These are phyloP conservation scores for Emergomyces pasteurianus DNA, from an alignment of 2,329 filamentous ascomycete genomes.

Conservation along the genomic window DNA sequence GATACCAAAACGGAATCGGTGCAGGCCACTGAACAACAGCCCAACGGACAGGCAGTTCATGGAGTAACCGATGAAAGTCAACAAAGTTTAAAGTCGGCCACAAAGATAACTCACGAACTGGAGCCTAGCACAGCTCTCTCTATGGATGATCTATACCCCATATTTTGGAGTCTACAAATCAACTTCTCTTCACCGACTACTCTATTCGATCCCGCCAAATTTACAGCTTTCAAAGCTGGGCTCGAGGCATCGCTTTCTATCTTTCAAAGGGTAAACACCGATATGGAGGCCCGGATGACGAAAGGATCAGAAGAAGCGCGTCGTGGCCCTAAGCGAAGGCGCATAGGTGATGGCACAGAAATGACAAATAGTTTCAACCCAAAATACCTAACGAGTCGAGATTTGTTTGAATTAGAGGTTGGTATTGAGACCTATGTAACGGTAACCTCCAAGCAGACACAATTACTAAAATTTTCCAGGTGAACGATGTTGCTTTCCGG, in stretches of 20 bases:
- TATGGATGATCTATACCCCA: constrained; percentile 65
- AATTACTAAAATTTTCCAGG: constrained; percentile 35
- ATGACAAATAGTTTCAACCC: constrained; percentile 75
- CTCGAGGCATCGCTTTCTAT: constrained; percentile 54
- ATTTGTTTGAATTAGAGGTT: constrained; percentile 91
- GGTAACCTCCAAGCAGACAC: constrained; percentile 13
- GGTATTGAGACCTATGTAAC: constrained; percentile 8
- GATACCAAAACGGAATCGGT: constrained; percentile 11
- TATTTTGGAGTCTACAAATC: constrained; percentile 89
- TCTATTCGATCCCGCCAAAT: constrained; percentile 60
- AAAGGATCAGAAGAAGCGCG: constrained; percentile 52
- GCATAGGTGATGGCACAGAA: constrained; percentile 48
- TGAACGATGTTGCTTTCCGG: constrained; percentile 88
- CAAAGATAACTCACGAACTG: constrained; percentile 2
- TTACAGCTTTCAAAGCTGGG: constrained; percentile 52
- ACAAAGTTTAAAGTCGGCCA: constrained; percentile 14
- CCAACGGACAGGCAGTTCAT: not conserved
- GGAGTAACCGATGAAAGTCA: constrained; percentile 5
- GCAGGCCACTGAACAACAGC: constrained; percentile 10
- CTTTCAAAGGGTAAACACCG: constrained; percentile 60
- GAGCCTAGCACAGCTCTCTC: constrained; percentile 44
- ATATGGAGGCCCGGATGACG: constrained; percentile 53
- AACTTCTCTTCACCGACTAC: constrained; percentile 82
- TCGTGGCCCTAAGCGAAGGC: constrained; percentile 59
- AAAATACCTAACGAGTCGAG: constrained; percentile 94